Evolutionary conservation across 306 rosid genomes (phyloP).

Genomic region (Dryas drummondii): DNA sequence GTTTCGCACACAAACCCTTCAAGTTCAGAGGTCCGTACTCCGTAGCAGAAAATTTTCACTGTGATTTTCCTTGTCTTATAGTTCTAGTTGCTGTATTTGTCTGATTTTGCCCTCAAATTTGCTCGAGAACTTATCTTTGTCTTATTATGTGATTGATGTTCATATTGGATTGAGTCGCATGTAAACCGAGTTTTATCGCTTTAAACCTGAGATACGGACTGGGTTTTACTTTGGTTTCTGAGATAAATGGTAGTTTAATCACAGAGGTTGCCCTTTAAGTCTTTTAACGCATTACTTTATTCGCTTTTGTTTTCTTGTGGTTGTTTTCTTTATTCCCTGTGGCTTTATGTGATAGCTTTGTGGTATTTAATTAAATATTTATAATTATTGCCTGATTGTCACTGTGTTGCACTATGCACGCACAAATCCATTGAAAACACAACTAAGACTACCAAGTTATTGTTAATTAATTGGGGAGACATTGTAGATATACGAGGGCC

Average conservation of each 20-base stretch:
- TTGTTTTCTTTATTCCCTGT: conserved; percentile 1
- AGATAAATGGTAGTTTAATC: background rate
- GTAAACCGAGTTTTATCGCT: background rate
- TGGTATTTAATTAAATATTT: background rate
- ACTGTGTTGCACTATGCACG: background rate
- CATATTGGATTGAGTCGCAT: background rate
- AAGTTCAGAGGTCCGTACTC: background rate
- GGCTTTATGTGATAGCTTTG: background rate
- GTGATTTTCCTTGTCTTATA: background rate
- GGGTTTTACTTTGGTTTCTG: background rate
- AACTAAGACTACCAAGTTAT: background rate
- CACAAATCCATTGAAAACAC: background rate
- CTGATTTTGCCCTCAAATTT: background rate
- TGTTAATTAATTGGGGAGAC: background rate
- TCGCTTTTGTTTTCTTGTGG: background rate
- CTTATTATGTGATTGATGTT: background rate
- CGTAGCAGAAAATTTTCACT: background rate
- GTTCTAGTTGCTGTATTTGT: background rate
- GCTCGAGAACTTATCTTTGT: background rate
- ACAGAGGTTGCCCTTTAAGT: background rate
- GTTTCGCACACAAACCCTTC: background rate
- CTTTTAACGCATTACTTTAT: background rate
- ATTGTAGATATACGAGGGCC: background rate
- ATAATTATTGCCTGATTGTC: background rate
- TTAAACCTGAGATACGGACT: background rate